These are phyloP conservation scores for Protea cynaroides DNA, from an alignment of 164 flowering plant genomes.

Conservation along the genomic window DNA sequence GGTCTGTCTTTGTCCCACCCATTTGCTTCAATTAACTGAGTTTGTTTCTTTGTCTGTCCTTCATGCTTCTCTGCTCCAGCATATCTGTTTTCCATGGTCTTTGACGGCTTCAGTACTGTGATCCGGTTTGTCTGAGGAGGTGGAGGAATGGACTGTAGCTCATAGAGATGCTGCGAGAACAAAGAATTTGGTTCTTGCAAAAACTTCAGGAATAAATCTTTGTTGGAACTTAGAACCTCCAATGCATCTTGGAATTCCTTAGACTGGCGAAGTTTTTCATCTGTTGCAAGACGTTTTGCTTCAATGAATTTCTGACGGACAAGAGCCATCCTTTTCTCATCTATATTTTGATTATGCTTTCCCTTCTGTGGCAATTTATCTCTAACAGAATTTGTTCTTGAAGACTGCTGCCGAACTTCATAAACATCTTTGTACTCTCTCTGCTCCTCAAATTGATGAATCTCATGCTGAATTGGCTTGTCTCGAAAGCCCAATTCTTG, in stretches of 20 bases:
- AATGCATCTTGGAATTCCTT: slow-evolving; percentile 88
- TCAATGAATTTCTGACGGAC: slow-evolving; percentile 87
- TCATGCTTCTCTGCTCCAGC: slow-evolving; percentile 25
- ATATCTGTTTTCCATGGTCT: slow-evolving; percentile 35
- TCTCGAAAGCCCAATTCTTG: slow-evolving; percentile 31
- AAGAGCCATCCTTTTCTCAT: slow-evolving; percentile 69
- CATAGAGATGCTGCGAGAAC: slow-evolving; percentile 46
- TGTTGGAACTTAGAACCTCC: slow-evolving; percentile 75
- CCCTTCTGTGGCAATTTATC: slow-evolving; percentile 37
- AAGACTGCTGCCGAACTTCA: slow-evolving; percentile 60
- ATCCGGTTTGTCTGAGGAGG: slow-evolving; percentile 72
- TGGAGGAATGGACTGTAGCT: slow-evolving; percentile 42
- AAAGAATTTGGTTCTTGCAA: slow-evolving; percentile 78
- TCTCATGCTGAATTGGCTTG: slow-evolving; percentile 29
- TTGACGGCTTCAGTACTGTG: slow-evolving; percentile 82
- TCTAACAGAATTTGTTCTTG: slow-evolving; percentile 19
- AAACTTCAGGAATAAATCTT: slow-evolving; percentile 69
- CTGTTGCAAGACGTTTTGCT: slow-evolving; percentile 73
- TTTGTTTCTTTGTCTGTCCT: slow-evolving; percentile 30
- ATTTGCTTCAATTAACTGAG: slow-evolving; percentile 24
- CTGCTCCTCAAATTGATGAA: slow-evolving; percentile 28
- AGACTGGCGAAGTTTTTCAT: slow-evolving; percentile 72
- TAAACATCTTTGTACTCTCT: slow-evolving; percentile 53
- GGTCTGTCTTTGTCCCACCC: slow-evolving; percentile 29
- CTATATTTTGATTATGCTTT: slow-evolving; percentile 25